Evolutionary conservation across 225 moss, liverwort and hornwort genomes (phyloP).

Genomic region (Ulota crispa): DNA sequence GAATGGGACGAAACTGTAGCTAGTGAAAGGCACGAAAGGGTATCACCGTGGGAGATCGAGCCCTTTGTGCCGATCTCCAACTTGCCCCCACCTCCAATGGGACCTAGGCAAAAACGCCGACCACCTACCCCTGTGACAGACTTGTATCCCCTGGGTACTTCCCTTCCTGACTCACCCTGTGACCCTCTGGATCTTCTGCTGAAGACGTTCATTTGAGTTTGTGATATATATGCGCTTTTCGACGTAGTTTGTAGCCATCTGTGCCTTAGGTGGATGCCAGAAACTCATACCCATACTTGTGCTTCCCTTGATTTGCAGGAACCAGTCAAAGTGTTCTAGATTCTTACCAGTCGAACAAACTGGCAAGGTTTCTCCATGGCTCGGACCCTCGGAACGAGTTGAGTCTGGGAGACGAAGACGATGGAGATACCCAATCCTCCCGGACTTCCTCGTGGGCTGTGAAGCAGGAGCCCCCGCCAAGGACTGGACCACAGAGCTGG

Average conservation of each 20-base stretch:
- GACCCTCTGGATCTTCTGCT: neutral
- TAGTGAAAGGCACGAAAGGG: slow-evolving; percentile 67
- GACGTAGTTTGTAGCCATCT: neutral
- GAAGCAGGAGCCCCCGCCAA: slow-evolving; percentile 49
- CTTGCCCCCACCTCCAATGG: slow-evolving; percentile 40
- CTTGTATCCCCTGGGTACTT: slow-evolving; percentile 36
- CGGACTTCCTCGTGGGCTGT: slow-evolving; percentile 46
- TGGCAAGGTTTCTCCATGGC: slow-evolving; percentile 40
- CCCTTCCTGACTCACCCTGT: neutral
- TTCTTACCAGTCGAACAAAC: slow-evolving; percentile 42
- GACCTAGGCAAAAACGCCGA: slow-evolving; percentile 49
- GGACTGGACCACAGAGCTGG: slow-evolving; percentile 40
- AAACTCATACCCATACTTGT: neutral
- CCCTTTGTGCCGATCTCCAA: slow-evolving; percentile 45
- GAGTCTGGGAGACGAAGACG: slow-evolving; percentile 39
- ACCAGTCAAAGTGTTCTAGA: slow-evolving; percentile 45
- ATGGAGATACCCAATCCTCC: slow-evolving; percentile 42
- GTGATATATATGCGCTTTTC: neutral
- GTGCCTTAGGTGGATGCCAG: neutral
- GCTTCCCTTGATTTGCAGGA: slow-evolving; percentile 23
- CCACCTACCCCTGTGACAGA: slow-evolving; percentile 54
- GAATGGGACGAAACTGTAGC: slow-evolving; percentile 73
- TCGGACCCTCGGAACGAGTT: slow-evolving; percentile 29
- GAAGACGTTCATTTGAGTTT: neutral
- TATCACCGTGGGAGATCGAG: slow-evolving; percentile 80